A percentile compares a stretch with the other conserved stretches of the same genome.
These are phyloP conservation scores for Nakazawaea ernobii DNA, from an alignment of 805 yeast genomes.

Conservation along the genomic window DNA sequence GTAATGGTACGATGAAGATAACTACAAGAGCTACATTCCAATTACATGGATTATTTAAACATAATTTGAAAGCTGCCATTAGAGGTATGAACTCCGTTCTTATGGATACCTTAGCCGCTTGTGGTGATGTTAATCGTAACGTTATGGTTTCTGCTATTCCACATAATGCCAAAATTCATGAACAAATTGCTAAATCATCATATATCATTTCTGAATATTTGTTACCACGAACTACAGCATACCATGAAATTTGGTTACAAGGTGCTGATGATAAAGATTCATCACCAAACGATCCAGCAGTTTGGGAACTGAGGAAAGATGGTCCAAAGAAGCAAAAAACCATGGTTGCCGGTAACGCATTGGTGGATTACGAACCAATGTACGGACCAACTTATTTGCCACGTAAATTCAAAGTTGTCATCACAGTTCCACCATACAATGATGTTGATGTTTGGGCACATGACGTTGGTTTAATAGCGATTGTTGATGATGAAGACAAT, in stretches of 20 bases:
- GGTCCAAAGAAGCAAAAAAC: slow-evolving; percentile 82
- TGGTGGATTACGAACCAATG: slow-evolving; percentile 79
- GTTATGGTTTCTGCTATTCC: slow-evolving; percentile 93
- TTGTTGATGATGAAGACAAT: slow-evolving; percentile 58
- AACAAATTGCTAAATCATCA: slow-evolving; percentile 62
- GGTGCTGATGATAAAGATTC: slow-evolving; percentile 72
- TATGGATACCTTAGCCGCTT: slow-evolving; percentile 94
- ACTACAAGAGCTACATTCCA: slow-evolving; percentile 98
- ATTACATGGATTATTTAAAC: slow-evolving; percentile 90
- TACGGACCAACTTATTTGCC: slow-evolving; percentile 87
- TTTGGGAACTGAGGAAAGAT: slow-evolving; percentile 58
- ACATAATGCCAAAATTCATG: slow-evolving; percentile 73
- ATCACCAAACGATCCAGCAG: slow-evolving; percentile 54
- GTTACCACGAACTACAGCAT: slow-evolving; percentile 89
- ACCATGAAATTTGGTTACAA: slow-evolving; percentile 94
- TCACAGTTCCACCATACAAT: slow-evolving; percentile 92
- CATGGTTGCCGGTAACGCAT: slow-evolving; percentile 79
- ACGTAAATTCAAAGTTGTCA: slow-evolving; percentile 91
- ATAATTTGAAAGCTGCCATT: slow-evolving; percentile 81
- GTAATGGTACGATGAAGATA: slow-evolving; percentile 89
- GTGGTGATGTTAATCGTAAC: slow-evolving; percentile 97
- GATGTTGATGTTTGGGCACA: slow-evolving; percentile 96
- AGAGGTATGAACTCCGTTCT: slow-evolving; percentile 88
- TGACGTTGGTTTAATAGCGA: slow-evolving; percentile 89
- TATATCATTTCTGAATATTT: slow-evolving; percentile 69